Evolutionary conservation across 2,329 filamentous ascomycete genomes (phyloP).

Genomic region (Calonectria honghensis): DNA sequence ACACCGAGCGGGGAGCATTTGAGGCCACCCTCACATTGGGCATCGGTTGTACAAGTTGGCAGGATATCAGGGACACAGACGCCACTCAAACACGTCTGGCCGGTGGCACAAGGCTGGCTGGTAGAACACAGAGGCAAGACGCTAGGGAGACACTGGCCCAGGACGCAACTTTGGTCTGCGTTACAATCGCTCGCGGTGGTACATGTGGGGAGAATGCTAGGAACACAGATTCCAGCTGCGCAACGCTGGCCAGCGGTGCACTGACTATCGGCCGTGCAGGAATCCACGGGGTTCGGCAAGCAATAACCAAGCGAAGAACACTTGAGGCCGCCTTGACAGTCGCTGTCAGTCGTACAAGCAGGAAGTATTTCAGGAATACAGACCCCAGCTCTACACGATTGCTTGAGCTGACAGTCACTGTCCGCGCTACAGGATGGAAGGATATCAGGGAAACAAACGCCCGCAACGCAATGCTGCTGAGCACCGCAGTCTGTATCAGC

Average conservation of each 20-base stretch:
- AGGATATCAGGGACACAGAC: constrained; percentile 25
- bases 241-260: constrained; percentile 9
- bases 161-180: constrained; percentile 8
- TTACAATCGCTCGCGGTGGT: background rate
- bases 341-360: constrained; percentile 2
- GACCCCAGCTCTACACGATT: constrained; percentile 17
- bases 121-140: constrained; percentile 18
- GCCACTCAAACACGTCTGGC: constrained; percentile 22
- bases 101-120: background rate
- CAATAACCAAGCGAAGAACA: constrained; percentile 25
- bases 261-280: background rate
- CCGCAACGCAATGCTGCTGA: constrained; percentile 10
- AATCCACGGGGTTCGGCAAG: background rate
- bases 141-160: constrained; percentile 7
- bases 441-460: constrained; percentile 3
- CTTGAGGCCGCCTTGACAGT: constrained; percentile 2
- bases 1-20: constrained; percentile 27
- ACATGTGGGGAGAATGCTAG: background rate
- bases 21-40: constrained; percentile 1
- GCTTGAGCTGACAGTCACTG: background rate
- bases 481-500: background rate
- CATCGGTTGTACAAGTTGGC: constrained; percentile 9
- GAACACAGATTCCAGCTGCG: constrained; percentile 22
- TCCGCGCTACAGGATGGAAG: background rate
- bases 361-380: constrained; percentile 26